Conservation (phyloP, 1,284 basidiomycete genomes). For the Gyrodon tennesseensis region DNA sequence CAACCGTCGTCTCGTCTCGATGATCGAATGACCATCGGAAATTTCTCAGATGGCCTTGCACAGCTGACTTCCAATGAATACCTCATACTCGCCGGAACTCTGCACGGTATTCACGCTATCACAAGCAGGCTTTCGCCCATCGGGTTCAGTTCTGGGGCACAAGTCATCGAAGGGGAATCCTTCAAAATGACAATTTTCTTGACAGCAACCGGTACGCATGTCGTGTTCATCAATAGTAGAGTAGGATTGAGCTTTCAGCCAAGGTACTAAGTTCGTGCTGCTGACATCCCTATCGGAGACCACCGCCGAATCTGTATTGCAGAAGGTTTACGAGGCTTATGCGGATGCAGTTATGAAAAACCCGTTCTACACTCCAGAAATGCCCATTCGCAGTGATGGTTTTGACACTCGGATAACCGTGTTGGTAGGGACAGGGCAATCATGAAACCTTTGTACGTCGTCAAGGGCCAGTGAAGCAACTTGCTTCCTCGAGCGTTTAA, state of each 20-base stretch:
- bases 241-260: conserved; percentile 10
- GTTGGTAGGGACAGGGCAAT: conserved; percentile 55
- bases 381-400: conserved; percentile 92
- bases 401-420: conserved; percentile 77
- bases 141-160: conserved; percentile 80
- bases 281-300: conserved; percentile 78
- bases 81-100: conserved; percentile 93
- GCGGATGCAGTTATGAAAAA: conserved; percentile 98
- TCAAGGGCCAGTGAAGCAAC: conserved; percentile 6
- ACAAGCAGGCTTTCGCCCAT: conserved; percentile 88
- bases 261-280: conserved; percentile 98
- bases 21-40: conserved; percentile 22
- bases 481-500: conserved; percentile 1
- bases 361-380: conserved; percentile 97
- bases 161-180: conserved; percentile 92
- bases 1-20: conserved; percentile 1
- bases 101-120: conserved; percentile 98
- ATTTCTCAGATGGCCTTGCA: conserved; percentile 73
- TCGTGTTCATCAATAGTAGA: conserved; percentile 5
- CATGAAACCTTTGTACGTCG: conserved; percentile 26
- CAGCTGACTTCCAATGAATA: conserved; percentile 95
- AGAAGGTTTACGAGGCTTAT: conserved; percentile 88
- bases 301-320: conserved; percentile 69
- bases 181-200: conserved; percentile 90
- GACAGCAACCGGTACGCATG: conserved; percentile 82